A percentile compares a stretch with the other conserved stretches of the same genome.
phyloP scores from a whole-genome alignment of 148 eudicot species.

The Chenopodium album region DNA sequence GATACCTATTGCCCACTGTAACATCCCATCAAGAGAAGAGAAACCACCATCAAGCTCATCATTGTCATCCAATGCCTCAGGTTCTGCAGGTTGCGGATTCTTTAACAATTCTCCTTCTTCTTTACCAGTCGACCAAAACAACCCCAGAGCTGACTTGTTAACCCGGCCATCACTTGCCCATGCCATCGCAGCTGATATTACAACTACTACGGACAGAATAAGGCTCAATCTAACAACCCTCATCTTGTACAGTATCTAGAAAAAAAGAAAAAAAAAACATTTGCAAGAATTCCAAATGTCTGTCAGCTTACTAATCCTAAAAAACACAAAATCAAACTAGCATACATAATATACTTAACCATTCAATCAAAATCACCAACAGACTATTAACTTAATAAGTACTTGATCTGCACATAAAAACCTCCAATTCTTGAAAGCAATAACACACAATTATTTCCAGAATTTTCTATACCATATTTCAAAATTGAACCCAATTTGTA shows the following conservation, averaged over 20 bases:
- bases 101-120: conserved; percentile 49
- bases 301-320: not conserved
- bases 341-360: not conserved
- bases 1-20: conserved; percentile 94
- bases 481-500: not conserved
- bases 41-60: conserved; percentile 80
- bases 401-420: conserved; percentile 1
- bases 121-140: conserved; percentile 56
- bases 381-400: not conserved
- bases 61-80: conserved; percentile 37
- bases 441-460: not conserved
- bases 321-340: no score
- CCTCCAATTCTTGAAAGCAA: not conserved
- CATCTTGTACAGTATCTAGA: conserved; percentile 27
- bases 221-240: conserved; percentile 29
- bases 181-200: conserved; percentile 21
- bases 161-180: conserved; percentile 39
- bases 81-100: conserved; percentile 47
- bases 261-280: not conserved
- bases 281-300: not conserved
- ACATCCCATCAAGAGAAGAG: conserved; percentile 87
- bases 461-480: not conserved
- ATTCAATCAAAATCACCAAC: not conserved
- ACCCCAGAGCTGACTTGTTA: conserved; percentile 54
- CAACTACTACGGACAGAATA: conserved; percentile 22